Evolutionary conservation across 2,329 filamentous ascomycete species (phyloP).

Genomic region (Ophiostoma australiae): DNA sequence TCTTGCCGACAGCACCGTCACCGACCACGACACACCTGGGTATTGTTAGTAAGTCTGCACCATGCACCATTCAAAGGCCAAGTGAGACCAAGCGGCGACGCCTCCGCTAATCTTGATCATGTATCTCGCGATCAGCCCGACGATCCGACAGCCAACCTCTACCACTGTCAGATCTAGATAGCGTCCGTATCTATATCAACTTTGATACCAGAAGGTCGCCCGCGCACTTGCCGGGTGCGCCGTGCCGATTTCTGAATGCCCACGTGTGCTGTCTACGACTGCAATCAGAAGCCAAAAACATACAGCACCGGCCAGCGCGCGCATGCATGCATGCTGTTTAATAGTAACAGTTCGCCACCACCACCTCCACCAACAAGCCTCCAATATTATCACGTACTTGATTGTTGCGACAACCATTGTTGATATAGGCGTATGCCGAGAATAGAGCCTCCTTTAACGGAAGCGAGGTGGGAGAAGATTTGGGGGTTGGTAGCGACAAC

Average conservation of each 20-base stretch:
- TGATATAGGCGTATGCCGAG: neutral
- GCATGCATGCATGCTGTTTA: neutral
- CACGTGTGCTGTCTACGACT: neutral
- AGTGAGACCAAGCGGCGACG: neutral
- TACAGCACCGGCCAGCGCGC: neutral
- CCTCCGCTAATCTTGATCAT: neutral
- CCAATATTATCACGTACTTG: slow-evolving; percentile 46
- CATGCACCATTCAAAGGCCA: neutral
- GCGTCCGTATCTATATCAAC: neutral
- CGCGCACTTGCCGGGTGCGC: neutral
- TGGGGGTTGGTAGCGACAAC: neutral
- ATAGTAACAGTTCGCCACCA: neutral
- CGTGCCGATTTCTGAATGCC: neutral
- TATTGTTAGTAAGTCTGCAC: slow-evolving; percentile 19
- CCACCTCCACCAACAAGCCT: slow-evolving; percentile 6
- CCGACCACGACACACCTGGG: slow-evolving; percentile 94
- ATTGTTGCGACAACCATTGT: slow-evolving; percentile 59
- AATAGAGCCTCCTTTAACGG: neutral
- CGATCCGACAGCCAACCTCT: no score
- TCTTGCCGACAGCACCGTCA: slow-evolving; percentile 99
- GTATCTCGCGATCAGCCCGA: neutral
- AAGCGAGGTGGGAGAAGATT: neutral
- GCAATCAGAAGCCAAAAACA: neutral
- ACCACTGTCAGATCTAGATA: neutral
- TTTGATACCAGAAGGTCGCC: neutral